Evolutionary conservation across 345 rosid species (phyloP), one percentile per base, ranked within the genome.

Genomic region (Hibiscus syriacus): DNA sequence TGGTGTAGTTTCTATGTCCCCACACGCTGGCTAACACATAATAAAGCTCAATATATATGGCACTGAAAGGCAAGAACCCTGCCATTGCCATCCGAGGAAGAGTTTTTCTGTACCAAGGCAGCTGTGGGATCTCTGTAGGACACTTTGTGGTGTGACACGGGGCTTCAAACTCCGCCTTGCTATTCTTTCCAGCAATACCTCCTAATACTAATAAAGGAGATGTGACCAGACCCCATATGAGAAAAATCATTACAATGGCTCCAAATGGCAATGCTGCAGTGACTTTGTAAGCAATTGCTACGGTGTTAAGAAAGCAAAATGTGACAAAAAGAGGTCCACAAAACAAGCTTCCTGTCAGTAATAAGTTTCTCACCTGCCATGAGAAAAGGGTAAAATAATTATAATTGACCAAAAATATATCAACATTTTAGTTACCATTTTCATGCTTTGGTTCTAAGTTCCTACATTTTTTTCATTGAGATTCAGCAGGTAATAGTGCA

Each of bases 51-150:
- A 84, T 81, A 71, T 78, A 84, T 62, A 84, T 84, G 36, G 88
- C 82, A 80, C 82, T 84, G 70, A 84, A 84, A 8, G 88, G 85
- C 55, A 84, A 64, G 22, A 84, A 79, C 12, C 84, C 82, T 1
- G 82, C 82, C 85, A 84, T 84, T 17, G 82, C 88, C 85, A 84
- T 84, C 69, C 81, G 84, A 56, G 84, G 88, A 70, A 84, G 66
- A 5, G 46, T 41, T 41, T 41, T 41, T 16, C 46, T 12, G 46
- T 41, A 41, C 46, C 46, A 41, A 41, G 46, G 46, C n/a, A 41
- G 46, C 16, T 12, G 46, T 14, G 46, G 46, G 46, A 41, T 41
- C 46, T 41, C 46, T 41, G 16, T 41, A 41, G 46, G 46, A 4
- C 46, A 41, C 16, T 41, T 41, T 41, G 46, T 41, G 46, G 46